These are phyloP conservation scores for Alnus glutinosa DNA, from an alignment of 306 rosid species.

Conservation along the genomic window DNA sequence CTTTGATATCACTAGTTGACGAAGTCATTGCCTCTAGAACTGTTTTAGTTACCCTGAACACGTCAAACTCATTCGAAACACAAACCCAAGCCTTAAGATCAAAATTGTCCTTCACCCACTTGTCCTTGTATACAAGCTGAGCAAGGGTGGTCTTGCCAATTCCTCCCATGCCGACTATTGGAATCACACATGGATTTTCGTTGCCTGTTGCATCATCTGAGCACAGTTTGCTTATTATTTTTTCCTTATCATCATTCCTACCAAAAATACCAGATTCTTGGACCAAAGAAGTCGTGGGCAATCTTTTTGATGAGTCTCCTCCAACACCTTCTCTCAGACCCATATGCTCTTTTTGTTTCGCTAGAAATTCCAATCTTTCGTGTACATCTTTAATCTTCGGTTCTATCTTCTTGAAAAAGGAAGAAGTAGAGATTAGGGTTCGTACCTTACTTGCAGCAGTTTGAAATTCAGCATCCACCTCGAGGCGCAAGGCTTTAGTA, in stretches of 20 bases:
- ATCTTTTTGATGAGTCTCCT: no score
- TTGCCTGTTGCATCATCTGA: not conserved
- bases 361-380: not conserved
- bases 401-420: no score
- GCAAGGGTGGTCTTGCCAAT: no score
- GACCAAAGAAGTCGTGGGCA: no score
- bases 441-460: not conserved
- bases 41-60: no score
- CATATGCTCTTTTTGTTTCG: not conserved
- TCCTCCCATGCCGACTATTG: no score
- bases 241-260: not conserved
- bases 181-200: no score
- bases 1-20: not conserved
- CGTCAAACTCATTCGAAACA: no score
- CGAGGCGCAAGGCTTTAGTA: not conserved
- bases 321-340: not conserved
- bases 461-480: not conserved
- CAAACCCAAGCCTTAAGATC: no score
- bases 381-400: not conserved
- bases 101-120: no score
- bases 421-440: no score
- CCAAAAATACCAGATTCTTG: not conserved
- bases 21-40: not conserved
- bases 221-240: not conserved
- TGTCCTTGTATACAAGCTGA: no score